Evolutionary conservation across 768 basidiomycete species (phyloP).

Genomic region (Gyrodon lividus): DNA sequence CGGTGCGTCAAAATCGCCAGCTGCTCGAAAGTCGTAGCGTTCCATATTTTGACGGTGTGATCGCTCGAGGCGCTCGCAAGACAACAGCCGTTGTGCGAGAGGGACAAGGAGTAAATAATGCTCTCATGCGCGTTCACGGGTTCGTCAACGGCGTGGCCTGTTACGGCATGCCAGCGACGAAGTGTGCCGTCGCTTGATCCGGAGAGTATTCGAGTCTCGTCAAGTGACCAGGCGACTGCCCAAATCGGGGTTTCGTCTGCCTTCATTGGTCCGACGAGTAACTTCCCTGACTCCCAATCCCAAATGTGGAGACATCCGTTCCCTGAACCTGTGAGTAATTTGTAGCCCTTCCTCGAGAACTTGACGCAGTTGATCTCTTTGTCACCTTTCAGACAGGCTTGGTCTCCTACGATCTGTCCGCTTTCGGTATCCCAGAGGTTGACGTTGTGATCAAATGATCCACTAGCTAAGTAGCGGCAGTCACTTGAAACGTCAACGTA

Average conservation of each 20-base stretch:
- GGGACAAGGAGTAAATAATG: conserved; percentile 26
- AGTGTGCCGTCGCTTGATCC: conserved; percentile 23
- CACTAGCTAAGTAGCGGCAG: conserved; percentile 28
- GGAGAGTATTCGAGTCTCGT: conserved; percentile 27
- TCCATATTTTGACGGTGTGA: conserved; percentile 30
- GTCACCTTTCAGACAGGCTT: conserved; percentile 22
- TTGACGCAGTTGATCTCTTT: conserved; percentile 29
- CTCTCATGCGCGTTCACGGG: conserved; percentile 23
- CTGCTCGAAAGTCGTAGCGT: conserved; percentile 24
- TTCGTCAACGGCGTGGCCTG: conserved; percentile 21
- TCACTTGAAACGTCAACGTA: conserved; percentile 28
- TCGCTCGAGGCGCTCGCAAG: conserved; percentile 31
- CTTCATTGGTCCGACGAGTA: conserved; percentile 27
- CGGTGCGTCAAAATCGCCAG: conserved; percentile 22
- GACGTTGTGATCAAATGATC: conserved; percentile 32
- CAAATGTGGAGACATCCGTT: conserved; percentile 30
- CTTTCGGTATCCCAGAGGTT: conserved; percentile 31
- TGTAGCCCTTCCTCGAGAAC: conserved; percentile 22
- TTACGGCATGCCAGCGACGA: conserved; percentile 24
- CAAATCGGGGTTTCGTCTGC: conserved; percentile 24
- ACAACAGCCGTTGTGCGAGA: conserved; percentile 28
- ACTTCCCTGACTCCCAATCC: conserved; percentile 25
- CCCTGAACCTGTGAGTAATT: conserved; percentile 29
- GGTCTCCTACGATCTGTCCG: conserved; percentile 23
- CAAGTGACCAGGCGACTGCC: conserved; percentile 32